Conservation (phyloP, 2,329 filamentous ascomycete species). For the Phaeosphaeria sp. region DNA sequence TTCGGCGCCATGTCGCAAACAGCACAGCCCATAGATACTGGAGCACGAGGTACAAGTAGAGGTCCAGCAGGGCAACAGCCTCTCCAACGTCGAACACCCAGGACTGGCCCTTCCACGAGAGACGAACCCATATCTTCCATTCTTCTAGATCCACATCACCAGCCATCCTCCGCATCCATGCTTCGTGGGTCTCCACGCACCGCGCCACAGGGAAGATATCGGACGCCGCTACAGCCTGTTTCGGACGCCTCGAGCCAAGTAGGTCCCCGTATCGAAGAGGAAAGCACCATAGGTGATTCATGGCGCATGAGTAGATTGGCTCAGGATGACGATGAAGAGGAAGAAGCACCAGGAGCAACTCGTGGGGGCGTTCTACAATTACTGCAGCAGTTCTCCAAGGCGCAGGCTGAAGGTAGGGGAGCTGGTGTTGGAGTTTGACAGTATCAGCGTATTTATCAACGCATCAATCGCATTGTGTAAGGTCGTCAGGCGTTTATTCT, state of each 20-base stretch:
- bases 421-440: constrained; percentile 40
- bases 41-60: constrained; percentile 33
- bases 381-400: constrained; percentile 71
- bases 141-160: constrained; percentile 77
- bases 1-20: constrained; percentile 50
- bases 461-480: constrained; percentile 2
- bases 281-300: constrained; percentile 67
- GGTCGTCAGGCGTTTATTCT: constrained; percentile 4
- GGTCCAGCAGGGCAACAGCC: constrained; percentile 30
- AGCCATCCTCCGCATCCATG: constrained; percentile 63
- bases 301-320: constrained; percentile 56
- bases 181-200: constrained; percentile 54
- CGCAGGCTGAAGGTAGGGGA: constrained; percentile 59
- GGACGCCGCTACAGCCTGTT: constrained; percentile 33
- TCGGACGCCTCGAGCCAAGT: constrained; percentile 16
- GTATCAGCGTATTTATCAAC: not conserved
- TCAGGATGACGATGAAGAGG: constrained; percentile 57
- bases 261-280: constrained; percentile 51
- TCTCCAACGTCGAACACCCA: constrained; percentile 32
- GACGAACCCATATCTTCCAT: constrained; percentile 73
- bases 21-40: constrained; percentile 60
- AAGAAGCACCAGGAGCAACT: constrained; percentile 50
- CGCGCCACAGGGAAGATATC: constrained; percentile 56
- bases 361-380: constrained; percentile 68
- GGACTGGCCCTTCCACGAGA: constrained; percentile 25